These are phyloP conservation scores for Chaetomium tenue DNA, from an alignment of 495 filamentous ascomycete species.

Conservation along the genomic window DNA sequence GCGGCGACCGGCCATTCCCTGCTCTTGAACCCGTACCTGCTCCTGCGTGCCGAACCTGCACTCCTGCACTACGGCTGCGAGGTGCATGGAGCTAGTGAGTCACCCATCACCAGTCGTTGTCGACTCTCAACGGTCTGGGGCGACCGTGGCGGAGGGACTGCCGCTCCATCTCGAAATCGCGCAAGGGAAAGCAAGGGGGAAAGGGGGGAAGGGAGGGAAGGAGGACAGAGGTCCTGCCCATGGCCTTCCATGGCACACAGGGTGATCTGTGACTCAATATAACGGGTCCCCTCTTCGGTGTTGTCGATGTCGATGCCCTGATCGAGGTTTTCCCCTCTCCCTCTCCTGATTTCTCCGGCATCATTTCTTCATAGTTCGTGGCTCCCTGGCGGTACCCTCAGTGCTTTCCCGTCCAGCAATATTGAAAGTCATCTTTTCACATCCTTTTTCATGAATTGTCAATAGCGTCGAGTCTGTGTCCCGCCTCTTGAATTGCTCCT, in stretches of 20 bases:
- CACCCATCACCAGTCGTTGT: slow-evolving; percentile 37
- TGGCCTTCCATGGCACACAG: neutral
- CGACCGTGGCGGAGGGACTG: neutral
- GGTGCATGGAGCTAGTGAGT: slow-evolving; percentile 26
- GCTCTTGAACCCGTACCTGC: slow-evolving; percentile 11
- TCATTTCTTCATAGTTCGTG: slow-evolving; percentile 7
- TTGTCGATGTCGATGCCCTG: slow-evolving; percentile 12
- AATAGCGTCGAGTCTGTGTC: neutral
- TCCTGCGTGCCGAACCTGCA: slow-evolving; percentile 26
- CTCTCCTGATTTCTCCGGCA: slow-evolving; percentile 16
- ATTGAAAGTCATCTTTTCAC: slow-evolving; percentile 6
- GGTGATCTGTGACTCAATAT: slow-evolving; percentile 6
- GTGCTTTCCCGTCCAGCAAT: slow-evolving; percentile 7
- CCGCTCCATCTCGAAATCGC: slow-evolving; percentile 18
- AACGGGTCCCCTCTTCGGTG: slow-evolving; percentile 1
- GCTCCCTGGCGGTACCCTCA: slow-evolving; percentile 17
- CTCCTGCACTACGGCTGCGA: slow-evolving; percentile 22
- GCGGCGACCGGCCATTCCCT: slow-evolving; percentile 14
- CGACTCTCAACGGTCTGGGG: slow-evolving; percentile 23
- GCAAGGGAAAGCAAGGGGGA: slow-evolving; percentile 14
- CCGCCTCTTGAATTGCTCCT: neutral
- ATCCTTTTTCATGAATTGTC: neutral
- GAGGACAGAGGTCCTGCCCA: neutral
- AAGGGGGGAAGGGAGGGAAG: neutral
- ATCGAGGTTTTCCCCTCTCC: slow-evolving; percentile 9